Percentiles rank a stretch among this genome's conserved stretches.
These are phyloP conservation scores for Ceratocystis variospora DNA, from an alignment of 2,329 filamentous ascomycete genomes.

Conservation along the genomic window DNA sequence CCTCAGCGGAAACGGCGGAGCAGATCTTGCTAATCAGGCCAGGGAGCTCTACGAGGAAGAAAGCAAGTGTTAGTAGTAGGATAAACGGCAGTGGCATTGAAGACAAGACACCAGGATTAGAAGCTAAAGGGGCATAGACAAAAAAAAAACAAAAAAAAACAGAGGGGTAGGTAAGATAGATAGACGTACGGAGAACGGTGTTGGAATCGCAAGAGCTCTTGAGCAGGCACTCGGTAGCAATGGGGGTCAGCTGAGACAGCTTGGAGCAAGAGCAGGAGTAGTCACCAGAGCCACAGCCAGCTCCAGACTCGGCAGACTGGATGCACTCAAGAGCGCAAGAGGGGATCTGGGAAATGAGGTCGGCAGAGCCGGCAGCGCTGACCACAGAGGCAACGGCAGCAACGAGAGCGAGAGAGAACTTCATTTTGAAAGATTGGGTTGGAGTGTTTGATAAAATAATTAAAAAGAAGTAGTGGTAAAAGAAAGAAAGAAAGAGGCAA, in stretches of 20 bases:
- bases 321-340: conserved; percentile 18
- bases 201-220: conserved; percentile 25
- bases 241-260: conserved; percentile 9
- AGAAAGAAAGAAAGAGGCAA: background rate
- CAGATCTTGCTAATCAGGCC: conserved; percentile 23
- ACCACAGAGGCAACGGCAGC: conserved; percentile 10
- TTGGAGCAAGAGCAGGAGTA: conserved; percentile 18
- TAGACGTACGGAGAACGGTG: conserved; percentile 27
- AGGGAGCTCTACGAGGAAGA: conserved; percentile 20
- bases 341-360: conserved; percentile 17
- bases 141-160: too few relatives aligned
- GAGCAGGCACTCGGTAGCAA: conserved; percentile 15
- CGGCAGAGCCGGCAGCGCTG: conserved; percentile 15
- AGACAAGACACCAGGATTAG: too few relatives aligned
- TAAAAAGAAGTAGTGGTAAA: background rate
- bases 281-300: conserved; percentile 14
- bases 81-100: too few relatives aligned
- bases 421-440: conserved; percentile 16
- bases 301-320: conserved; percentile 10
- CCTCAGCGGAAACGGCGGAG: conserved; percentile 19
- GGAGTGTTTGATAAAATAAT: background rate
- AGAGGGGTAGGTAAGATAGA: too few relatives aligned
- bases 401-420: conserved; percentile 14
- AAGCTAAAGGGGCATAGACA: too few relatives aligned
- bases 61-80: conserved; percentile 15